These are phyloP conservation scores for Suillus tomentosus DNA, from an alignment of 768 basidiomycete genomes.

Conservation along the genomic window DNA sequence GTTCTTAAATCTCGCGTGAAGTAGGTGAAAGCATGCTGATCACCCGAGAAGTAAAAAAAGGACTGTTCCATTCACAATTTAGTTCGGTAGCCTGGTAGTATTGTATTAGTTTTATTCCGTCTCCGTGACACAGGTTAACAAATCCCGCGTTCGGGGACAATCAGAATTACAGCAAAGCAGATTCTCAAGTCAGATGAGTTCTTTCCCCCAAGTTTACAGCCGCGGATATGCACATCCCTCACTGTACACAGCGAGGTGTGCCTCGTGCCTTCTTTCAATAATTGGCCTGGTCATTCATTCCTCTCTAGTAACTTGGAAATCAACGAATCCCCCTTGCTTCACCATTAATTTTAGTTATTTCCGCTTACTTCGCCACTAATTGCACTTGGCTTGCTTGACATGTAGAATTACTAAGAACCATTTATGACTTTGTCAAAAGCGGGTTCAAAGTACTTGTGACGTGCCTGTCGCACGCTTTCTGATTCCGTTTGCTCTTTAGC, in stretches of 20 bases:
- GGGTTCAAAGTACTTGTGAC: constrained; percentile 2
- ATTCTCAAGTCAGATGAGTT: constrained; percentile 19
- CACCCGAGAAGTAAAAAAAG: neutral
- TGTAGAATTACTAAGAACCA: neutral
- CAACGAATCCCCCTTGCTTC: neutral
- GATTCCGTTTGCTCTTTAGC: neutral
- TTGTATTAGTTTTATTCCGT: neutral
- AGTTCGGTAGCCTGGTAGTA: neutral
- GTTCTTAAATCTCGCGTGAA: neutral
- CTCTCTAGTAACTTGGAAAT: neutral
- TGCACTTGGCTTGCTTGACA: neutral
- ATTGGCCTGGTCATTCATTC: neutral
- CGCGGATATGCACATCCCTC: constrained; percentile 34
- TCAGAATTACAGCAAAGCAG: constrained; percentile 24
- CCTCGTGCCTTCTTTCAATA: constrained; percentile 27
- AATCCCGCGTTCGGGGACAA: constrained; percentile 17
- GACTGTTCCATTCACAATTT: too few relatives aligned
- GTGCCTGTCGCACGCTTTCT: constrained; percentile 4
- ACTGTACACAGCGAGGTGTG: constrained; percentile 11
- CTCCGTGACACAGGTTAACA: constrained; percentile 8
- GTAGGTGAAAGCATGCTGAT: neutral
- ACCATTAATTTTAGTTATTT: neutral
- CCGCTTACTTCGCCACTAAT: neutral
- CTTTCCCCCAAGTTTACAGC: constrained; percentile 25
- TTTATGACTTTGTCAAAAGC: neutral